These are phyloP conservation scores for Aristolochia californica DNA, from an alignment of 164 flowering plant species.

Conservation along the genomic window DNA sequence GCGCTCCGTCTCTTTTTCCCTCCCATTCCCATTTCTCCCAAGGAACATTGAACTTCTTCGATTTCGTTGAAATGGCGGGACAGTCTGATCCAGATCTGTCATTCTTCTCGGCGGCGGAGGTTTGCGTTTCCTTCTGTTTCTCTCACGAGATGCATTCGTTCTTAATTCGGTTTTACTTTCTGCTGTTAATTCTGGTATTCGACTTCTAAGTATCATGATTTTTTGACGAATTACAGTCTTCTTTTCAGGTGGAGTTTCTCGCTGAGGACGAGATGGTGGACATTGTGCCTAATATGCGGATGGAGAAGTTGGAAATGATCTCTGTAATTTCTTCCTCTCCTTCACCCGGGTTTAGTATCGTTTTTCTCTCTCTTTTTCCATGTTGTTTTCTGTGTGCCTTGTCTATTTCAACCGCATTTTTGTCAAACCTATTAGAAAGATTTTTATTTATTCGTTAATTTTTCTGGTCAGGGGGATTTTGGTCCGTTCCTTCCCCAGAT, in stretches of 20 bases:
- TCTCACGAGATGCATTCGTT: not conserved
- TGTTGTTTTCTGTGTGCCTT: no score
- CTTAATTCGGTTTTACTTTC: not conserved
- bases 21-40: no score
- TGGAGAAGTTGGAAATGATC: slow-evolving; percentile 55
- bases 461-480: slow-evolving; percentile 51
- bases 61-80: slow-evolving; percentile 41
- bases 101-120: slow-evolving; percentile 68
- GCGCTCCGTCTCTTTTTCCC: no score
- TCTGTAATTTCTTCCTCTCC: no score
- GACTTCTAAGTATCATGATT: not conserved
- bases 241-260: slow-evolving; percentile 54
- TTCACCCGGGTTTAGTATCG: no score
- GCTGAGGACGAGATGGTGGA: slow-evolving; percentile 84
- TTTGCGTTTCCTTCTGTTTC: slow-evolving; percentile 3
- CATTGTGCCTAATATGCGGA: slow-evolving; percentile 61
- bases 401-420: no score
- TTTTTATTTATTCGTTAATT: no score
- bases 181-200: not conserved
- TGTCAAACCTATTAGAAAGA: not conserved
- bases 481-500: slow-evolving; percentile 81
- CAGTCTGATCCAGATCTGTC: slow-evolving; percentile 54
- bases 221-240: not conserved
- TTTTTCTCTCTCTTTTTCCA: no score
- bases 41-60: not conserved